These are phyloP conservation scores for Volvox africanus DNA, from an alignment of 139 green algal species.

Conservation along the genomic window DNA sequence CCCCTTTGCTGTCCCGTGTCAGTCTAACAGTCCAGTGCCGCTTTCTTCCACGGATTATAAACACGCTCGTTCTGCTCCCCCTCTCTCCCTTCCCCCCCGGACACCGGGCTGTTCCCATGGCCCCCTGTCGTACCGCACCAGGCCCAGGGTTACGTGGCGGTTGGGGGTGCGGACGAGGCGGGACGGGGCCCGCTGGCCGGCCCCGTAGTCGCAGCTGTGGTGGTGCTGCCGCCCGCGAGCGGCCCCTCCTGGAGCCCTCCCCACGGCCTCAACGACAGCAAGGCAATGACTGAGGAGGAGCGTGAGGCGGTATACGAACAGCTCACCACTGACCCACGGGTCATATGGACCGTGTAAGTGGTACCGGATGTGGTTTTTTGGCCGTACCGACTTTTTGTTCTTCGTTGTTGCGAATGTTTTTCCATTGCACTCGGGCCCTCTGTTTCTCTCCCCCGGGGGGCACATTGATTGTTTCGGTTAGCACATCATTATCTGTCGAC, in stretches of 20 bases:
- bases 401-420: too few species aligned
- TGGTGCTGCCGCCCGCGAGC: slow-evolving; percentile 64
- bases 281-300: slow-evolving; percentile 80
- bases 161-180: slow-evolving; percentile 89
- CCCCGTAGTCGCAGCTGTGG: slow-evolving; percentile 89
- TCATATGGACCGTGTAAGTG: slow-evolving; percentile 74
- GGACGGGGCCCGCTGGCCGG: slow-evolving; percentile 91
- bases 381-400: too few species aligned
- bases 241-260: slow-evolving; percentile 20
- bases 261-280: slow-evolving; percentile 78
- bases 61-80: neutral
- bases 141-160: slow-evolving; percentile 63
- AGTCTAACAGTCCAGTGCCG: neutral
- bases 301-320: slow-evolving; percentile 78
- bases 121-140: neutral
- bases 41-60: neutral
- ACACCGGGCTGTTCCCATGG: too few species aligned
- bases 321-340: slow-evolving; percentile 70
- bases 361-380: too few species aligned
- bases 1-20: neutral
- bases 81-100: neutral
- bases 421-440: too few species aligned
- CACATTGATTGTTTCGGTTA: too few species aligned
- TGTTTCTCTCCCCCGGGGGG: too few species aligned
- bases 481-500: too few species aligned